Conservation (phyloP, 129 eudicot genomes). For the Heracleum sosnowskyi region DNA sequence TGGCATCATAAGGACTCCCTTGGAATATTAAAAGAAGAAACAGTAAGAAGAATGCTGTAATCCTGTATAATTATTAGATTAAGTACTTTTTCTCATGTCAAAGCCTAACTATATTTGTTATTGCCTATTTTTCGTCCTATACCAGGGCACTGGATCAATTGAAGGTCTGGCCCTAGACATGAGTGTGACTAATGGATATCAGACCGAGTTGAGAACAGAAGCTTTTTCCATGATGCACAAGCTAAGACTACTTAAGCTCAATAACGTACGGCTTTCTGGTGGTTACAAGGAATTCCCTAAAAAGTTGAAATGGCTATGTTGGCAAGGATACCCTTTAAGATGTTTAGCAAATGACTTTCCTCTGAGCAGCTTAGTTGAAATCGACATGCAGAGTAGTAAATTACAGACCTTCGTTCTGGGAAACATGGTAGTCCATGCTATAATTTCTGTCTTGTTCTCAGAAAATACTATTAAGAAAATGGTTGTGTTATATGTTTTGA, state of each 20-base stretch:
- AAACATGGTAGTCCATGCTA: background rate
- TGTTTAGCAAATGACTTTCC: background rate
- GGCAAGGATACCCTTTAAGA: conserved; percentile 29
- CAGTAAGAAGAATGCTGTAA: background rate
- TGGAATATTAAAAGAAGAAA: background rate
- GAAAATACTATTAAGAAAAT: no score
- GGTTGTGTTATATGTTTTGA: background rate
- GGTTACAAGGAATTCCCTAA: conserved; percentile 21
- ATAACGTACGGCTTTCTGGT: conserved; percentile 14
- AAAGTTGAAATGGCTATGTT: conserved; percentile 30
- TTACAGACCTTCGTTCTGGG: background rate
- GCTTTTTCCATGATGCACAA: conserved; percentile 23
- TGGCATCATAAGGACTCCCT: background rate
- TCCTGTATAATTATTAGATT: background rate
- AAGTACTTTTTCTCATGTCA: background rate
- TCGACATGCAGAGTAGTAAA: conserved; percentile 7
- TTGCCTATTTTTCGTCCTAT: background rate
- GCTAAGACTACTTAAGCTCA: conserved; percentile 19
- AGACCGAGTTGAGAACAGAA: background rate
- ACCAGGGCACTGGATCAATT: conserved; percentile 20
- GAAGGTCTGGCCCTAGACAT: conserved; percentile 27
- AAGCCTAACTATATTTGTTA: background rate
- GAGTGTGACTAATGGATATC: background rate
- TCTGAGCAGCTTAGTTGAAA: background rate
- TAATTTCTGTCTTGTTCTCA: no score